Conservation (phyloP, 345 rosid species). For the Pistacia vera region DNA sequence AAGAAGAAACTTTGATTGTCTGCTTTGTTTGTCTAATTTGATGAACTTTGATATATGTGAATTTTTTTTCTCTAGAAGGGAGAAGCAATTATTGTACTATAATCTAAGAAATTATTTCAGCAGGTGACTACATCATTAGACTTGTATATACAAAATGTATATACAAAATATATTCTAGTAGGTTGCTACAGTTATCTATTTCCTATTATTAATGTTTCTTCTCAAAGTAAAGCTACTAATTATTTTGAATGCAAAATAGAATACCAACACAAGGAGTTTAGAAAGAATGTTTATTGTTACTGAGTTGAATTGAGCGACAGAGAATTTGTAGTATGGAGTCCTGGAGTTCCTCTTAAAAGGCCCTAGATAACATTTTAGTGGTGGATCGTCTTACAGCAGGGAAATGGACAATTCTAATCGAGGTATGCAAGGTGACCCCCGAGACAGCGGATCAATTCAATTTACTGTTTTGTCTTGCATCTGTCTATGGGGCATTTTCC, state of each 20-base stretch:
- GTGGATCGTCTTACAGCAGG: constrained; percentile 69
- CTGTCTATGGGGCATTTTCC: constrained; percentile 43
- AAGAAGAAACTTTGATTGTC: neutral
- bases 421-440: constrained; percentile 51
- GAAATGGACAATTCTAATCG: constrained; percentile 49
- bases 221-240: constrained; percentile 2
- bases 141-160: neutral
- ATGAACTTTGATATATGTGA: neutral
- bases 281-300: constrained; percentile 26
- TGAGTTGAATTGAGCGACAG: constrained; percentile 47
- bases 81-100: neutral
- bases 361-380: constrained; percentile 41
- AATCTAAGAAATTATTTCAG: no score
- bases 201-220: neutral
- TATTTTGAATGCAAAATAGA: constrained; percentile 11
- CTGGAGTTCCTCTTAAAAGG: constrained; percentile 39
- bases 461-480: constrained; percentile 24
- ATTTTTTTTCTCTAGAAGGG: constrained; percentile 8
- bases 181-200: neutral
- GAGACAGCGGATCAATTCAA: constrained; percentile 56
- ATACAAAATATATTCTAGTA: neutral
- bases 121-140: neutral
- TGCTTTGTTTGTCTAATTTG: constrained; percentile 2
- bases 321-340: constrained; percentile 31
- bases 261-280: constrained; percentile 19